Base-by-base conservation (phyloP, 192 early-diverging fungal genomes). In the Phycomyces blakesleeanus region DNA sequence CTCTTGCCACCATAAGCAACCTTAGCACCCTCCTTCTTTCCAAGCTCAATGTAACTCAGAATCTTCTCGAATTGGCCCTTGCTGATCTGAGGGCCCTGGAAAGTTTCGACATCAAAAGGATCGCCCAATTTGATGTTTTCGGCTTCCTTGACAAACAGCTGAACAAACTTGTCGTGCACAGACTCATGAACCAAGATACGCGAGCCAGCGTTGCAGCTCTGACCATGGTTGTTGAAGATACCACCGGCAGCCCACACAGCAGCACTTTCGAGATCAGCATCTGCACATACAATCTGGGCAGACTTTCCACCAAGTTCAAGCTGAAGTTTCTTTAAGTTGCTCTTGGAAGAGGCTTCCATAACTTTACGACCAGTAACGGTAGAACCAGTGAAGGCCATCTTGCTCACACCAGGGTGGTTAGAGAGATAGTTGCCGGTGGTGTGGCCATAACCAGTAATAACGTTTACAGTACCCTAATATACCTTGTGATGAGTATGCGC, bases 251-350 rank as follows among this genome's bases (percentile, higher is more conserved):
- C 76, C 26, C 81, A 84, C 44, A 76, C 68, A 18, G 91, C 82
- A 7, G 89, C 87, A 51, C 87, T 71, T 20, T 88, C 82, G 12
- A 92, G 64, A 72, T 92, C 78, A 34, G 85, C 83, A 78, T 93
- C 92, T 18, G 75, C 81, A 71, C 88, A 90, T 20, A 93, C 81
- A 44, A 91, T 78, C 59, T 84, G 79, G 10, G 92, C 88, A 56
- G 90, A 92, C 72, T 96, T 96, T 44, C 93, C 93, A 50, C 88
- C 93, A 3, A 96, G 84, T 74, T 96, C 93, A 24, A 96, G 74
- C 0, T 83, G 85, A 26, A 92, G 71, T 16, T 87, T 84, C 74
- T 93, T 94, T 53, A 88, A 74, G 25, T 84, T 82, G 50, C 73
- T 74, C 12, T 65, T 69, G 0, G 88, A 79, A 39, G 87, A 72